phyloP scores from a whole-genome alignment of 805 yeast species.

The Dipodascus albidus region DNA sequence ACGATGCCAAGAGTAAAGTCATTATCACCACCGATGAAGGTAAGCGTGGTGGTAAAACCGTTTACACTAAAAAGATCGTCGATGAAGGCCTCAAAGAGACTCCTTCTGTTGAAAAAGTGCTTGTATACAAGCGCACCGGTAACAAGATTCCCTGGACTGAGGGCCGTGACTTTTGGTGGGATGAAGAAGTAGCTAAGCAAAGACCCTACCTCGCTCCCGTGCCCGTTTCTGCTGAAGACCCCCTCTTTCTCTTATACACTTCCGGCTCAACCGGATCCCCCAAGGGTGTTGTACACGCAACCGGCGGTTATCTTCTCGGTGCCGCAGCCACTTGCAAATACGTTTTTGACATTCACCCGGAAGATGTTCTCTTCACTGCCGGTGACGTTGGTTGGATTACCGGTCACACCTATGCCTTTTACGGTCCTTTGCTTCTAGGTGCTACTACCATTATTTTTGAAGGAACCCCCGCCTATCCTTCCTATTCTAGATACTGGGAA shows the following conservation, averaged over 20 bases:
- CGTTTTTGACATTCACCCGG: slow-evolving; percentile 84
- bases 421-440: slow-evolving; percentile 85
- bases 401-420: slow-evolving; percentile 91
- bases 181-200: slow-evolving; percentile 71
- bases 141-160: slow-evolving; percentile 56
- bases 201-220: slow-evolving; percentile 81
- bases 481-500: slow-evolving; percentile 93
- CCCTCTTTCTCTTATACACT: slow-evolving; percentile 88
- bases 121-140: slow-evolving; percentile 86
- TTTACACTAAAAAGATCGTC: slow-evolving; percentile 85
- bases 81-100: slow-evolving; percentile 81
- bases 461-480: slow-evolving; percentile 96
- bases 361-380: slow-evolving; percentile 86
- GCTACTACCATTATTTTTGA: slow-evolving; percentile 90
- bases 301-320: slow-evolving; percentile 90
- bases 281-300: slow-evolving; percentile 92
- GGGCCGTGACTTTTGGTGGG: slow-evolving; percentile 94
- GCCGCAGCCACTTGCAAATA: slow-evolving; percentile 87
- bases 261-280: slow-evolving; percentile 98
- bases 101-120: slow-evolving; percentile 62
- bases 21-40: slow-evolving; percentile 94
- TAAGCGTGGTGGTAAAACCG: slow-evolving; percentile 88
- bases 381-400: slow-evolving; percentile 99
- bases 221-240: slow-evolving; percentile 86
- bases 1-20: slow-evolving; percentile 74